These are phyloP conservation scores for Hyaloperonospora brassicae DNA, from an alignment of 352 stramenopile genomes.

Conservation along the genomic window DNA sequence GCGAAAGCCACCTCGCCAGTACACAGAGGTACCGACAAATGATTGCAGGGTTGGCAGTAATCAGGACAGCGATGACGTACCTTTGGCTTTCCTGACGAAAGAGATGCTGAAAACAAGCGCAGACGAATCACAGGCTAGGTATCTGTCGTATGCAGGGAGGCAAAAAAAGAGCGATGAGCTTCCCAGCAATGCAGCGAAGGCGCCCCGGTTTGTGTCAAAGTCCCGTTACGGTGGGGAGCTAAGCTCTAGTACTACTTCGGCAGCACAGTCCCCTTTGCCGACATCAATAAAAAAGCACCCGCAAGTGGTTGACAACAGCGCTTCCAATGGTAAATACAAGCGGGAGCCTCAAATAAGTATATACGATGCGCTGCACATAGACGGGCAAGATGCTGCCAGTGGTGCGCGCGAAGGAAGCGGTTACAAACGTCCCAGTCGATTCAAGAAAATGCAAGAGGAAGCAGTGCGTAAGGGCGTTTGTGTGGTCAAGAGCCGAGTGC, in stretches of 20 bases:
- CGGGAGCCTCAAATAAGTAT: slow-evolving; percentile 48
- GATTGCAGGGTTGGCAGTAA: slow-evolving; percentile 1
- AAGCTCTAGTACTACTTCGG: slow-evolving; percentile 1
- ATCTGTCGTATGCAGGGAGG: slow-evolving; percentile 36
- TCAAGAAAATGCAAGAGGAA: slow-evolving; percentile 49
- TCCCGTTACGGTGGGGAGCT: slow-evolving; percentile 20
- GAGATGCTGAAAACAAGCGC: slow-evolving; percentile 18
- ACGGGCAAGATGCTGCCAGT: slow-evolving; percentile 27
- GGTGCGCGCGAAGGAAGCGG: slow-evolving; percentile 25
- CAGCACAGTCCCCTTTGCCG: slow-evolving; percentile 2
- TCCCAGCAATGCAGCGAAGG: slow-evolving; percentile 12
- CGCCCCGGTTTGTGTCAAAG: slow-evolving; percentile 15
- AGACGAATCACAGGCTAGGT: slow-evolving; percentile 21
- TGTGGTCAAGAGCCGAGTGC: slow-evolving; percentile 29
- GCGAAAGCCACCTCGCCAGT: slow-evolving; percentile 11
- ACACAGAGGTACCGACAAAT: slow-evolving; percentile 18
- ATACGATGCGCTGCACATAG: slow-evolving; percentile 49
- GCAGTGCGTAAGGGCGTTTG: slow-evolving; percentile 31
- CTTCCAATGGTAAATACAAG: slow-evolving; percentile 18
- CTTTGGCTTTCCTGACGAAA: slow-evolving; percentile 17
- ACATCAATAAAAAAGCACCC: slow-evolving; percentile 6
- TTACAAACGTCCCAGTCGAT: slow-evolving; percentile 47
- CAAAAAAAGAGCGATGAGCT: slow-evolving; percentile 28
- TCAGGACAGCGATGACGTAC: slow-evolving; percentile 21
- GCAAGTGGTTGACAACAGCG: slow-evolving; percentile 12